Evolutionary conservation across 2,329 filamentous ascomycete species (phyloP).

Genomic region (Epichloe sibirici): DNA sequence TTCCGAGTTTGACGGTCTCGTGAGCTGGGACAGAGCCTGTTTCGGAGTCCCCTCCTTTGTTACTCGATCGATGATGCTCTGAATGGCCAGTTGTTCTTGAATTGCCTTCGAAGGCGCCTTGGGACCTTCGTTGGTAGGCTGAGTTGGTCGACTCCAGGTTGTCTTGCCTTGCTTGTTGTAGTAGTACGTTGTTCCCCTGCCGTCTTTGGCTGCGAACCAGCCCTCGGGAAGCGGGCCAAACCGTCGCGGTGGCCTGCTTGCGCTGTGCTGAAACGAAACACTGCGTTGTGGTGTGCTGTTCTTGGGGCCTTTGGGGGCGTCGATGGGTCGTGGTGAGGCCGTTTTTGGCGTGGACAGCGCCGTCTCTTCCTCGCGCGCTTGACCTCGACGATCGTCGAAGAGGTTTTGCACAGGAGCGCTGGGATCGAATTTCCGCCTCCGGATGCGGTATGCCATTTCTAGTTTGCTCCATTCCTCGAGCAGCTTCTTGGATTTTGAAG

Average conservation of each 20-base stretch:
- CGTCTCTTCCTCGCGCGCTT: constrained; percentile 29
- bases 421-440: constrained; percentile 73
- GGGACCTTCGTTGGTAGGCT: constrained; percentile 50
- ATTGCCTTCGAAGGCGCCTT: constrained; percentile 53
- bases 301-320: constrained; percentile 46
- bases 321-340: constrained; percentile 31
- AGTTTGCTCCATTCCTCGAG: constrained; percentile 81
- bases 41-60: constrained; percentile 52
- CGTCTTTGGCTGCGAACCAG: constrained; percentile 69
- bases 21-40: constrained; percentile 47
- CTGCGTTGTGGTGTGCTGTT: constrained; percentile 47
- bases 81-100: constrained; percentile 58
- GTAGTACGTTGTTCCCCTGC: constrained; percentile 67
- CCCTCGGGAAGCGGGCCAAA: constrained; percentile 56
- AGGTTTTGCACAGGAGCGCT: constrained; percentile 44
- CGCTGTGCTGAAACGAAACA: constrained; percentile 36
- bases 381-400: constrained; percentile 48
- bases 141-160: constrained; percentile 70
- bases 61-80: constrained; percentile 77
- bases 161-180: constrained; percentile 68
- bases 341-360: constrained; percentile 27
- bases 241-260: constrained; percentile 41
- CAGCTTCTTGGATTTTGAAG: constrained; percentile 56
- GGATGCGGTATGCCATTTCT: constrained; percentile 85
- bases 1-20: constrained; percentile 38